Evolutionary conservation across 2,329 filamentous ascomycete genomes (phyloP).

Genomic region (Magnaporthales sp.): DNA sequence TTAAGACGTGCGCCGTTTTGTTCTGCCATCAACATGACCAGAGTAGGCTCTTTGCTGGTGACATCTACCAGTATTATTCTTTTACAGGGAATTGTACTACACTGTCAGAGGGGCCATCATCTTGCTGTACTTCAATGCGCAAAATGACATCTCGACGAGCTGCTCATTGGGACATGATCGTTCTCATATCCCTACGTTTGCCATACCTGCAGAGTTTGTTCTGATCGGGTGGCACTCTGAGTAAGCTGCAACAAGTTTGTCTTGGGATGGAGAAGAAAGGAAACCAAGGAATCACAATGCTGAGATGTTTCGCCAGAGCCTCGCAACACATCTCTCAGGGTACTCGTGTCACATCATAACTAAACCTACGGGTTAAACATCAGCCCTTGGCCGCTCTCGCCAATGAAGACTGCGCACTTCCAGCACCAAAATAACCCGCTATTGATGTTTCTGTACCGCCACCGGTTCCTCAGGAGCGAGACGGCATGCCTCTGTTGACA

Average conservation of each 20-base stretch:
- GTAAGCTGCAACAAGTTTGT: not conserved
- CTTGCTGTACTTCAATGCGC: not conserved
- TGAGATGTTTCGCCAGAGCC: not conserved
- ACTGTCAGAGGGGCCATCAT: not conserved
- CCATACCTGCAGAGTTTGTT: not conserved
- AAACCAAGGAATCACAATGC: not conserved
- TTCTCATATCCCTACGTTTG: too few species aligned
- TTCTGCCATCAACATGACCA: not conserved
- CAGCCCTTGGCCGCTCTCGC: too few species aligned
- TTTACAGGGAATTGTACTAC: not conserved
- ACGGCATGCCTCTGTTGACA: not conserved
- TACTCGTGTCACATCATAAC: not conserved
- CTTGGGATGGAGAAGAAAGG: not conserved
- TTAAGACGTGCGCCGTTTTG: not conserved
- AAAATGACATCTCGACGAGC: not conserved
- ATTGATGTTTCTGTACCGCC: not conserved
- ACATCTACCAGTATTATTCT: too few species aligned
- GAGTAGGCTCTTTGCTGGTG: not conserved
- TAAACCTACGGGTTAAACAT: not conserved
- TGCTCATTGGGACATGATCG: too few species aligned
- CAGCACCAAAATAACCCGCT: not conserved
- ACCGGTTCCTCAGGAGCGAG: not conserved
- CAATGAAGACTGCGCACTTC: not conserved
- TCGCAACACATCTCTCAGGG: not conserved
- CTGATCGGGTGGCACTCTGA: not conserved